Evolutionary conservation across 768 basidiomycete genomes (phyloP), one percentile per base, ranked within the genome.

Genomic region (Boletus tylopilopsis): DNA sequence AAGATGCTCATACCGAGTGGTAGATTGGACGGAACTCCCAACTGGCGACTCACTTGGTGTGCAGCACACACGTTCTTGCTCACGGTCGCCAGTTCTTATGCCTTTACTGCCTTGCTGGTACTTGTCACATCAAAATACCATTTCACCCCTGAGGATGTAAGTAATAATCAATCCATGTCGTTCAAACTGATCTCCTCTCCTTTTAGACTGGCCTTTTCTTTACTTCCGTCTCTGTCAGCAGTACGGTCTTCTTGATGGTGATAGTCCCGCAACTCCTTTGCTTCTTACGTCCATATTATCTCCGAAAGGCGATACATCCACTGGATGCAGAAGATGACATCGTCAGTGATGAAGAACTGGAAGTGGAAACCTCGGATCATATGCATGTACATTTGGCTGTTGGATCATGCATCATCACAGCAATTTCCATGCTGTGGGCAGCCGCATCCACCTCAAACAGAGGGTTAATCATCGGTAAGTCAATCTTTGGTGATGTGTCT

Each of bases 31-130:
- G 66, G 63, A 9, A 49, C 40, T 37, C 56, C 18, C 12, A 68
- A 64, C 24, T 69, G 63, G 65, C 60, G 67, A 24, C 51, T 70
- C n/a, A 9, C 57, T 19, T 57, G 58, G 55, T 70, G 68, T 53
- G 62, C 61, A 0, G 38, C 37, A 6, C 68, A 71, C 47, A 50
- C 40, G 23, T 50, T 68, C 24, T 8, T 71, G n/a, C 55, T 54
- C 9, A 45, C 21, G 33, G 25, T 50, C 9, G 65, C 56, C 13
- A 18, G 25, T 32, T 11, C 41, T 2, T 68, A 67, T 19, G 40
- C 48, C 0, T 3, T 35, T 8, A 4, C 47, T 0, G 56, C 52
- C 15, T 61, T 65, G 50, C 1, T 69, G 6, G 58, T 66, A 16
- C 47, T 65, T 22, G 56, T 41, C 18, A 66, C 68, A 1, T 61